Base-by-base conservation (phyloP, 2,329 filamentous ascomycete species). In the Neurospora sp. region DNA sequence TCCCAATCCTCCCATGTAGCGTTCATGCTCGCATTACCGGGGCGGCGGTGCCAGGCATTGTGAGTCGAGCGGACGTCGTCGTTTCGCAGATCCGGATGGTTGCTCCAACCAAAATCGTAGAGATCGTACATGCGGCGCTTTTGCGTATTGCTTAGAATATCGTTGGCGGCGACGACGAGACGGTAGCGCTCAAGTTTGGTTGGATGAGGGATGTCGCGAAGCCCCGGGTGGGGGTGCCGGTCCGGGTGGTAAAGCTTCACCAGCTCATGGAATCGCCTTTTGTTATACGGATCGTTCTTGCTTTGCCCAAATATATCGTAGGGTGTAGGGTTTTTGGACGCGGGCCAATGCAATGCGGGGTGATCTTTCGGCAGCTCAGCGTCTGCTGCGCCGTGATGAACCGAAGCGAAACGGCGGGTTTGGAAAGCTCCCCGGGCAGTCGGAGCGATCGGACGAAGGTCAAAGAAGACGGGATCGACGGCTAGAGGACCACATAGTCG, bases 1-100 rank as follows among this genome's bases (percentile, higher is more conserved):
- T 97, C 92, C 94, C 94, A 97, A 79, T 99, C 96, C 78, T 99
- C 96, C 96, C 96, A 99, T 0, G 96, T 98, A 0, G 93, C 96
- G 78, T 98, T 98, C 74, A 81, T 81, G 67, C 84, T 85, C 12
- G 86, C 79, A 69, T 80, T 85, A 33, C 82, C 83, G 0, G 83
- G 81, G 40, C 78, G 77, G 15, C 81, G 75, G 41, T 85, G 82
- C 86, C 86, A 89, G 4, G 79, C 76, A 33, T 77, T 79, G 72
- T 87, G 82, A 17, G 80, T 78, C 2, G 78, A 73, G 46, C 83
- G 80, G 68, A 78, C 78, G 2, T 71, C 57, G 4, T 66, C 65
- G n/a, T 77, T 77, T 43, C 81, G 78, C 73, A 82, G 76, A 68
- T 91, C 90, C 75, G 82, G 87, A 67, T 80, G 82, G 75, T 90